Conservation (phyloP, 257 asterid species). For the Hygrophila difformis region DNA sequence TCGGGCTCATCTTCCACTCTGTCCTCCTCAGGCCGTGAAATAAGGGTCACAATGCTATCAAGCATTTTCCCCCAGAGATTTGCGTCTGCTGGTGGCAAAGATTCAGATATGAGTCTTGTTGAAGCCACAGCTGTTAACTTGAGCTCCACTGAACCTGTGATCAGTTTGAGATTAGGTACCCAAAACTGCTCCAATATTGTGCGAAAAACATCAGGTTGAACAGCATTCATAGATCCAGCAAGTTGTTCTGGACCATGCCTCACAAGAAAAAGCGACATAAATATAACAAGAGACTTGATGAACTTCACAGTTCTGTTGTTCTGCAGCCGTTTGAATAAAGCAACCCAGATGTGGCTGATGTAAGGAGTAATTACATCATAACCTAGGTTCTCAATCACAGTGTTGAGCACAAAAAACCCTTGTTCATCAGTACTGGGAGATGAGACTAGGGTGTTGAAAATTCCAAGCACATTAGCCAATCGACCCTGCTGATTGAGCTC, state of each 20-base stretch:
- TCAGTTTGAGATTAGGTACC: conserved; percentile 73
- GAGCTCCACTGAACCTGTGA: conserved; percentile 66
- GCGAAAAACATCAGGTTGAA: conserved; percentile 57
- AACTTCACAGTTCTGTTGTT: conserved; percentile 51
- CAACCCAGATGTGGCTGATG: conserved; percentile 64
- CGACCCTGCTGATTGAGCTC: conserved; percentile 80
- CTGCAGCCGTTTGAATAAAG: conserved; percentile 64
- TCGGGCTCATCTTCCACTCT: conserved; percentile 80
- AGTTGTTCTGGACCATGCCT: conserved; percentile 71
- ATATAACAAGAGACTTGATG: conserved; percentile 63
- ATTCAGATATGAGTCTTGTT: conserved; percentile 64
- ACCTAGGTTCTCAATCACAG: conserved; percentile 80
- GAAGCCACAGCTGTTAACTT: conserved; percentile 84
- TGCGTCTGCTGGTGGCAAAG: conserved; percentile 48
- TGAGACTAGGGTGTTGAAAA: conserved; percentile 54
- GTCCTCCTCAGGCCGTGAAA: conserved; percentile 68
- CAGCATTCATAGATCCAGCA: conserved; percentile 57
- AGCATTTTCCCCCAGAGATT: conserved; percentile 80
- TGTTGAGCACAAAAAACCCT: conserved; percentile 89
- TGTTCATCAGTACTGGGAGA: conserved; percentile 74
- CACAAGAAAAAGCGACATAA: conserved; percentile 82
- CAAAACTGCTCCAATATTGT: conserved; percentile 67
- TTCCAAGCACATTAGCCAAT: conserved; percentile 63
- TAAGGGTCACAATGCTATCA: conserved; percentile 79
- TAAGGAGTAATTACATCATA: conserved; percentile 57